These are phyloP conservation scores for Trichoderma gamsii DNA, from an alignment of 495 filamentous ascomycete genomes.

Conservation along the genomic window DNA sequence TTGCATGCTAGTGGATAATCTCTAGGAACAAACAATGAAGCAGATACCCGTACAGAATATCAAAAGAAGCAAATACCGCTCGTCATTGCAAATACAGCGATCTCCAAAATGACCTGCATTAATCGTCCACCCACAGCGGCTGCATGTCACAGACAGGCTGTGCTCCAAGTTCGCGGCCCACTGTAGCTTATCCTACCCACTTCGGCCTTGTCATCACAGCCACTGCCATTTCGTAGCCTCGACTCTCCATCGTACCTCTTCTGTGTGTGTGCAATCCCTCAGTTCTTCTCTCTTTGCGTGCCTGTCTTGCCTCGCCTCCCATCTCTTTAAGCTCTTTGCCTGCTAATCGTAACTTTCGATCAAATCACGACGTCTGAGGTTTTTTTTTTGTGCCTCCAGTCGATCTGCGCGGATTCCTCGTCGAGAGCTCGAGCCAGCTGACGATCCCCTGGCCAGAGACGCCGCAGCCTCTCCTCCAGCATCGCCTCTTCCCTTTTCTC, in stretches of 20 bases:
- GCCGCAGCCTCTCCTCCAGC: background rate
- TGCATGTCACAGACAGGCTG: no score
- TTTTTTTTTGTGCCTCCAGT: background rate
- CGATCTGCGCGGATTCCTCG: background rate
- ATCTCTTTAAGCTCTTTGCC: background rate
- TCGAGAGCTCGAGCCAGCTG: background rate
- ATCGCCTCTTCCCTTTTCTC: background rate
- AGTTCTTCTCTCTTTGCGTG: no score
- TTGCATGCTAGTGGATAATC: no score
- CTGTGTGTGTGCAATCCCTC: background rate
- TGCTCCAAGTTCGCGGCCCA: background rate
- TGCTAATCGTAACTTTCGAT: background rate
- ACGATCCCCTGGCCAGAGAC: no score
- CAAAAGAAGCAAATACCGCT: no score
- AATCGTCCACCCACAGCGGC: no score
- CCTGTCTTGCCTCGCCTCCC: background rate
- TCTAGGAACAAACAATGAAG: no score
- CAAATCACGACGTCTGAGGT: background rate
- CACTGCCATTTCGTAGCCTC: background rate
- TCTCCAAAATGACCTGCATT: no score
- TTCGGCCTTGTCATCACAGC: slow-evolving; percentile 3
- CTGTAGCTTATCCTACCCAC: slow-evolving; percentile 4
- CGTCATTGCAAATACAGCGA: no score
- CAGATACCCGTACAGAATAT: no score
- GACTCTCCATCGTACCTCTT: background rate